These are phyloP conservation scores for Gossypium anomalum DNA, from an alignment of 345 rosid genomes.

Conservation along the genomic window DNA sequence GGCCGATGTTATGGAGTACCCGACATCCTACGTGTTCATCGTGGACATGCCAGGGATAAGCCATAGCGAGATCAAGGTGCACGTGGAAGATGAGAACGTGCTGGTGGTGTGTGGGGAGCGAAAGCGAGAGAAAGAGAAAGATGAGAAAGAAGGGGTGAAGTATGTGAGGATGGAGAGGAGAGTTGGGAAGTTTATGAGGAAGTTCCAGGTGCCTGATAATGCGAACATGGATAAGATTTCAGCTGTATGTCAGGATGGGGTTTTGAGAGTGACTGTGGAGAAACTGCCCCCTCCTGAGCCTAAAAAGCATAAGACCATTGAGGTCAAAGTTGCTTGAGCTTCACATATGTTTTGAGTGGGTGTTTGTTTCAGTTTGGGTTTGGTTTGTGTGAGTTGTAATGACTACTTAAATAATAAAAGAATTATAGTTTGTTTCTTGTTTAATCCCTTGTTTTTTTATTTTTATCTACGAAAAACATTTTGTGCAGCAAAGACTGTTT, in stretches of 20 bases:
- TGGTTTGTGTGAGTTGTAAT: not conserved
- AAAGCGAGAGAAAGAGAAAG: conserved; percentile 34
- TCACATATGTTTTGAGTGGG: not conserved
- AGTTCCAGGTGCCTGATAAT: conserved; percentile 64
- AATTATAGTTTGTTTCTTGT: not conserved
- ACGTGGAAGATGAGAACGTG: conserved; percentile 67
- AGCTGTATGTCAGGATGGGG: conserved; percentile 72
- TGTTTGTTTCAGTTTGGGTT: not conserved
- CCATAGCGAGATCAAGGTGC: conserved; percentile 60
- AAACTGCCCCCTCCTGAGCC: conserved; percentile 84
- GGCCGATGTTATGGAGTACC: conserved; percentile 63
- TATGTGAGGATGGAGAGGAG: conserved; percentile 81
- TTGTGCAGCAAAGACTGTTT: too few species aligned
- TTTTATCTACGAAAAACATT: too few species aligned
- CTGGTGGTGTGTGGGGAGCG: conserved; percentile 37
- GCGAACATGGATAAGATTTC: conserved; percentile 54
- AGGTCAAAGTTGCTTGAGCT: conserved; percentile 62
- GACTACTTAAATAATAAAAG: not conserved
- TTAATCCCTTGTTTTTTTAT: not conserved
- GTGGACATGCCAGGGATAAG: conserved; percentile 84
- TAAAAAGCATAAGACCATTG: conserved; percentile 62
- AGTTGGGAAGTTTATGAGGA: conserved; percentile 73
- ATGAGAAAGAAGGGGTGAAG: conserved; percentile 56
- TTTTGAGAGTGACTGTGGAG: conserved; percentile 64
- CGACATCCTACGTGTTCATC: conserved; percentile 48